These are phyloP conservation scores for Fusarium devonianum DNA, from an alignment of 2,329 filamentous ascomycete species.

Conservation along the genomic window DNA sequence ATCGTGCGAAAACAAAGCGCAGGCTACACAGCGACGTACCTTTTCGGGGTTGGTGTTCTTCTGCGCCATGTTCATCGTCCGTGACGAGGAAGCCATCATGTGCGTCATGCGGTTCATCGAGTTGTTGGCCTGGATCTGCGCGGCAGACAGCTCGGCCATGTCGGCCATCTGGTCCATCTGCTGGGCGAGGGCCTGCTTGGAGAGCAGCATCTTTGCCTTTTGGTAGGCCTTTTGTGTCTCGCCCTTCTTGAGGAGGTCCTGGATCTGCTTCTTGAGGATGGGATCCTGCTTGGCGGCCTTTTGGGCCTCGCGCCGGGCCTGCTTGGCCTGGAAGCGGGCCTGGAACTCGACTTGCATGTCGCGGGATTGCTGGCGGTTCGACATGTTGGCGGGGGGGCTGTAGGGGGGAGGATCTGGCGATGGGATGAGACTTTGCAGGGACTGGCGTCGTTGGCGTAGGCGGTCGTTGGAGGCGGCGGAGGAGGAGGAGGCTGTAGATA, in stretches of 20 bases:
- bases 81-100: conserved; percentile 68
- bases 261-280: conserved; percentile 68
- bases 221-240: conserved; percentile 69
- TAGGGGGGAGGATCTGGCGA: neutral
- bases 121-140: conserved; percentile 70
- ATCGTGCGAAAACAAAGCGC: neutral
- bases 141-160: conserved; percentile 66
- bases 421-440: neutral
- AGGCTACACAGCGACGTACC: conserved; percentile 42
- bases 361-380: conserved; percentile 64
- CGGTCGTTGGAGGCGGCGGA: neutral
- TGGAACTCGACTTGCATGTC: conserved; percentile 71
- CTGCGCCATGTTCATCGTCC: conserved; percentile 66
- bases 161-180: conserved; percentile 72
- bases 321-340: conserved; percentile 69
- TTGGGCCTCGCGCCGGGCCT: conserved; percentile 66
- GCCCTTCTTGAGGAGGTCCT: conserved; percentile 68
- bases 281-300: conserved; percentile 69
- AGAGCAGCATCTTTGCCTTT: conserved; percentile 68
- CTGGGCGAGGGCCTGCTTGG: conserved; percentile 66
- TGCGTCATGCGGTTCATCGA: conserved; percentile 70
- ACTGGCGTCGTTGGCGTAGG: too few species aligned
- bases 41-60: conserved; percentile 66
- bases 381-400: conserved; percentile 52
- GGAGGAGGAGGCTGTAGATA: neutral